Base-by-base conservation (phyloP, 805 yeast genomes). In the Zygosaccharomyces kombuchaensis region DNA sequence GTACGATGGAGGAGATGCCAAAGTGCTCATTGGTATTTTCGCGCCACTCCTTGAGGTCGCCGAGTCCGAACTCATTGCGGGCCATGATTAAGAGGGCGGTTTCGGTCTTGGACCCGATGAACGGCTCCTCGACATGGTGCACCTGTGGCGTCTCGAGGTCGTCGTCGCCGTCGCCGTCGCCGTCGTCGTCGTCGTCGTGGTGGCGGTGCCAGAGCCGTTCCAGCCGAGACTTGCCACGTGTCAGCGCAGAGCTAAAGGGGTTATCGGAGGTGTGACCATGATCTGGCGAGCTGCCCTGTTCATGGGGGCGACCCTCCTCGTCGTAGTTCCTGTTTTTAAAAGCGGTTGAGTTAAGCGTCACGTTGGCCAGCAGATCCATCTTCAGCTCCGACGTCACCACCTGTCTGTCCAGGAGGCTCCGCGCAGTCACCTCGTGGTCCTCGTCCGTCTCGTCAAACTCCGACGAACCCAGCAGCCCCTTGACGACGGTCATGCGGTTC, bases 61-160 rank as follows among this genome's bases (percentile, higher is more conserved):
- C 69, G 48, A 77, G 63, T 21, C 74, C 74, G 49, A 88, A 72
- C 36, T 75, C 71, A 36, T 75, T 72, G 34, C 75, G 72, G 1
- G 93, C 91, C 50, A 88, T 69, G 10, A 80, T 70, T 32, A 93
- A 72, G 46, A 93, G 66, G 0, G 99, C 97, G 27, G 90, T 81
- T 66, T 93, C 99, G 3, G 99, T 95, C 65, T 93, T 93, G 47
- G 95, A 87, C 6, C 99, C 99, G 40, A 89, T 71, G 58, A 77
- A 89, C 2, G 82, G 81, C 51, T 85, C 93, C 40, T 68, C 58
- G 47, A 52, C 50, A 40, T 45, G 56, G 23, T 45, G 48, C 14
- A 37, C 40, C 12, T 51, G 48, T 3, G 47, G 43, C n/a, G 47
- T 46, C 9, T 52, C 41, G 37, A 53, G 31, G 16, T 56, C 58